Base-by-base conservation (phyloP, 2,329 filamentous ascomycete genomes). In the Clonostachys chloroleuca region DNA sequence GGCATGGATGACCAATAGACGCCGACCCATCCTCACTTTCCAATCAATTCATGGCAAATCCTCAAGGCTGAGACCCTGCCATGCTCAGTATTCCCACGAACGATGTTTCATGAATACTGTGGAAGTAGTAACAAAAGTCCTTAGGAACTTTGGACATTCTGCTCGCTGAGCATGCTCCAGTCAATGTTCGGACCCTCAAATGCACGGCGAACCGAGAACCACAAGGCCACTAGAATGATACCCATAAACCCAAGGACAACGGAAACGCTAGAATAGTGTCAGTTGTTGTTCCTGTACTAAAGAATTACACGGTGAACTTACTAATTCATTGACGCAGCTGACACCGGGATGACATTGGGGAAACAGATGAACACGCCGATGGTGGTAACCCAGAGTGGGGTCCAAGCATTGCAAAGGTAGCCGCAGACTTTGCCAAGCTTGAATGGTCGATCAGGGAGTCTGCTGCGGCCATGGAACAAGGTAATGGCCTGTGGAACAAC, bases 401-500 rank as follows among this genome's bases (percentile, higher is more conserved):
- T 44, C 17, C 52, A 56, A 12, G 43, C 36, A 30, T 60, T 61
- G 46, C 51, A 55, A 1, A 56, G 6, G 40, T 54, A 54, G 1
- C 56, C 58, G 24, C 6, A 24, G 5, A 49, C 42, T 10, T 34
- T 24, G 12, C 52, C 54, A 5, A 60, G 50, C 33, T 58, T 50
- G 14, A 60, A 54, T 4, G 46, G 42, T 5, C 51, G 52, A 7
- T 40, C 30, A 3, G 56, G 53, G 6, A 59, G 50, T n/a, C 49
- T 54, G 4, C 43, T n/a, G 4, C 57, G 50, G 3, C 57, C 56
- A 6, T 52, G 41, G 13, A 51, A 36, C 5, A 52, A 39, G 1
- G 56, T 35, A 4, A 64, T 58, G 2, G 43, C 61, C 46, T 61
- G 58, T 1, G 61, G 61, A 3, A 63, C 48, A 2, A 48, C 51